A percentile compares a stretch with the other conserved stretches of the same genome.
These are phyloP conservation scores for Fibroporia radiculosa DNA, from an alignment of 768 basidiomycete genomes.

Conservation along the genomic window DNA sequence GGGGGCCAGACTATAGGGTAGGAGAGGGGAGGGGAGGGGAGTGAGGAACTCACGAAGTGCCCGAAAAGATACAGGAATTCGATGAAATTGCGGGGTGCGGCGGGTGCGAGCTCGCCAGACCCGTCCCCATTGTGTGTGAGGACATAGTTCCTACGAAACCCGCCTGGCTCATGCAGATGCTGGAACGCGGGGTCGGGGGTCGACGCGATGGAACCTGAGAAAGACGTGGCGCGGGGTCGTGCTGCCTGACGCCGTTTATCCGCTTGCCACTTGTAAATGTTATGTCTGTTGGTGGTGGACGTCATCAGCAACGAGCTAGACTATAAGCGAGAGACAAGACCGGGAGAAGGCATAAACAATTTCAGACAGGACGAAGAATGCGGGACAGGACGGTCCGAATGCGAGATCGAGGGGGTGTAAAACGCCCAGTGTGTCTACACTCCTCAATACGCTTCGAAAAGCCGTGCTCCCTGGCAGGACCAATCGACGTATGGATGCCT, in stretches of 20 bases:
- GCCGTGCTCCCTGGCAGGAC: too few species aligned
- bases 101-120: slow-evolving; percentile 47
- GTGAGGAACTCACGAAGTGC: slow-evolving; percentile 69
- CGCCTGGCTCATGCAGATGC: slow-evolving; percentile 93
- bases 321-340: too few species aligned
- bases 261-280: slow-evolving; percentile 92
- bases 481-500: too few species aligned
- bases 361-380: too few species aligned
- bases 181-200: slow-evolving; percentile 73
- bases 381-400: too few species aligned
- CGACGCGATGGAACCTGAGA: slow-evolving; percentile 43
- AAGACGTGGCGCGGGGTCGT: slow-evolving; percentile 66
- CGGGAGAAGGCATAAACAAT: too few species aligned
- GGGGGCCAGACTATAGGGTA: too few species aligned
- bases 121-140: slow-evolving; percentile 63
- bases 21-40: too few species aligned
- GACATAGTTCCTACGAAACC: slow-evolving; percentile 87
- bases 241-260: slow-evolving; percentile 55
- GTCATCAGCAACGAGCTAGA: too few species aligned
- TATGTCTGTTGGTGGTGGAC: slow-evolving; percentile 62
- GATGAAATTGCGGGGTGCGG: slow-evolving; percentile 77
- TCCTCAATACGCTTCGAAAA: too few species aligned
- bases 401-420: too few species aligned
- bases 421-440: too few species aligned
- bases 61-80: slow-evolving; percentile 94